phyloP scores from a whole-genome alignment of 768 basidiomycete species.

The Neoboletus subvelutipes region DNA sequence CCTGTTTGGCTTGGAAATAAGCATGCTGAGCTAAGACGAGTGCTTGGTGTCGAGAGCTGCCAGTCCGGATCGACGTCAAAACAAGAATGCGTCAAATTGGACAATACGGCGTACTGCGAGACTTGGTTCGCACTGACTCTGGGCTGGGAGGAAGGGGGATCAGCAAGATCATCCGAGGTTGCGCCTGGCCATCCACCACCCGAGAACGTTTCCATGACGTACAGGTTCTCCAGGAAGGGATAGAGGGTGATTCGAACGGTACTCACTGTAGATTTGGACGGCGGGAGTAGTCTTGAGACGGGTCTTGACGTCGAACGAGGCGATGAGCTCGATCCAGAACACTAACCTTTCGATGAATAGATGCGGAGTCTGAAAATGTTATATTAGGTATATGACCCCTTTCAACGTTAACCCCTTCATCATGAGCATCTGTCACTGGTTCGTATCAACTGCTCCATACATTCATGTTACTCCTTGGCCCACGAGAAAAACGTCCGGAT shows the following conservation, averaged over 20 bases:
- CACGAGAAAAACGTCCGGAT: neutral
- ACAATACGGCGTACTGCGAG: conserved; percentile 37
- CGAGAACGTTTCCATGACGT: neutral
- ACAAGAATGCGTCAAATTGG: neutral
- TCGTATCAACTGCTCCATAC: neutral
- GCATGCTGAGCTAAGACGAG: conserved; percentile 63
- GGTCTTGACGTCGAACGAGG: conserved; percentile 40
- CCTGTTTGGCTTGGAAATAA: conserved; percentile 94
- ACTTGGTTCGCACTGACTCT: conserved; percentile 35
- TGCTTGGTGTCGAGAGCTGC: conserved; percentile 32
- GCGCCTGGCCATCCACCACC: conserved; percentile 35
- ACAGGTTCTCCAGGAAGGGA: conserved; percentile 6
- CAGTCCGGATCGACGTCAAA: neutral
- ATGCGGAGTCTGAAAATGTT: conserved; percentile 25
- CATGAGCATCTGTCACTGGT: neutral
- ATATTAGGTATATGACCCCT: conserved; percentile 16
- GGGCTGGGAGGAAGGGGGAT: conserved; percentile 25
- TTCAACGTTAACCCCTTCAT: neutral
- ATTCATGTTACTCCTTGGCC: neutral
- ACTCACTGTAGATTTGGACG: conserved; percentile 24
- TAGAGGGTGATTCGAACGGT: neutral
- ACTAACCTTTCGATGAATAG: conserved; percentile 3
- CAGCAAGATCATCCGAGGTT: conserved; percentile 32
- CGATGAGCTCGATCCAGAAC: conserved; percentile 23
- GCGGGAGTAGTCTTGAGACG: conserved; percentile 28